Conservation (phyloP, 169 alveolate genomes). For the Plasmodium adleri region DNA sequence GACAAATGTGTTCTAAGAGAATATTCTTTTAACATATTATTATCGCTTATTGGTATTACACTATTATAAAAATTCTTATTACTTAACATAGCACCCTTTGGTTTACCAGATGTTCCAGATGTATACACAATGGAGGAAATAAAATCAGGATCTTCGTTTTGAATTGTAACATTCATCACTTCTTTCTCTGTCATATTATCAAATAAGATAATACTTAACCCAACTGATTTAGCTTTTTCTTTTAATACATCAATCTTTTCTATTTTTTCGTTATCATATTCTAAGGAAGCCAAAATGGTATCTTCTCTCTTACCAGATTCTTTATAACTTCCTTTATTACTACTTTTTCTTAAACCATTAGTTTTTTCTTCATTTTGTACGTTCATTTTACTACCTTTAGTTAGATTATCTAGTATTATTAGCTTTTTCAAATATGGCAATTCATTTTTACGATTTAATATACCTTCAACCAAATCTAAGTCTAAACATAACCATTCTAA, state of each 20-base stretch:
- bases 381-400: too few relatives aligned
- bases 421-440: too few relatives aligned
- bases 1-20: constrained; percentile 83
- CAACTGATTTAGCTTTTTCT: neutral
- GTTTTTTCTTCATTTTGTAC: too few relatives aligned
- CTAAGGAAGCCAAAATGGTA: too few relatives aligned
- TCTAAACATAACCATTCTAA: too few relatives aligned
- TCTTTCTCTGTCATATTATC: neutral
- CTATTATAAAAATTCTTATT: constrained; percentile 77
- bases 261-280: neutral
- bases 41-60: neutral
- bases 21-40: neutral
- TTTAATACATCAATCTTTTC: neutral
- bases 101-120: constrained; percentile 98
- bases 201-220: neutral
- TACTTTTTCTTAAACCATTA: too few relatives aligned
- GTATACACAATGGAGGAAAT: constrained; percentile 95
- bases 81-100: constrained; percentile 97
- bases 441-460: too few relatives aligned
- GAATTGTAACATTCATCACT: neutral
- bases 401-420: too few relatives aligned
- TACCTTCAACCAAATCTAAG: too few relatives aligned
- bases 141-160: constrained; percentile 79
- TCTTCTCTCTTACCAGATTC: too few relatives aligned
- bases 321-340: too few relatives aligned